phyloP scores from a whole-genome alignment of 2,329 filamentous ascomycete species.

The Alternaria tenuissima region DNA sequence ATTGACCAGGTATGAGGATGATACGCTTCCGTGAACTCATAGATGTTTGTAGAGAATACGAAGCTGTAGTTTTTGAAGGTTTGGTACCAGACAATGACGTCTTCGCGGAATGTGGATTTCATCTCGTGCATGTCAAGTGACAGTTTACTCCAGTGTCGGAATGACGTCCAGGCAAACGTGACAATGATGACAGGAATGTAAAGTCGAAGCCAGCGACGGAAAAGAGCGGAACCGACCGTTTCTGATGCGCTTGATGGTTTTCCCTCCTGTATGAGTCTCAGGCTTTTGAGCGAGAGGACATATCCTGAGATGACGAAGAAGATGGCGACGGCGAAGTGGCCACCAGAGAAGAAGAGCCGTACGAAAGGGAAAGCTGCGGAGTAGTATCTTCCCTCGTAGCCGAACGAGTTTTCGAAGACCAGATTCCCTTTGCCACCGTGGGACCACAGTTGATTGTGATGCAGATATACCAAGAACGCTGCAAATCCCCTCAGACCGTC shows the following conservation, averaged over 20 bases:
- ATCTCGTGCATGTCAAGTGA: constrained; percentile 55
- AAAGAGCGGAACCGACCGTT: constrained; percentile 58
- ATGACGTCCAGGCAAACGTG: constrained; percentile 62
- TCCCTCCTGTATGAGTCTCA: constrained; percentile 54
- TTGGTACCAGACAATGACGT: constrained; percentile 39
- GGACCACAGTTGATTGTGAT: constrained; percentile 60
- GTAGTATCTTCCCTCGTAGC: constrained; percentile 42
- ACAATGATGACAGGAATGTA: constrained; percentile 63
- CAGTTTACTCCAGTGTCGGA: constrained; percentile 57
- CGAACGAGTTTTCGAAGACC: constrained; percentile 52
- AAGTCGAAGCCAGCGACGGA: constrained; percentile 61
- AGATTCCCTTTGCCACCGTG: constrained; percentile 56
- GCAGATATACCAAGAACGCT: constrained; percentile 70
- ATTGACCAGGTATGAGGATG: constrained; percentile 51
- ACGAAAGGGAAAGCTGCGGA: constrained; percentile 53
- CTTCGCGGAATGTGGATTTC: constrained; percentile 57
- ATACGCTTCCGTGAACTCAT: constrained; percentile 61
- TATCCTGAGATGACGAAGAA: constrained; percentile 65
- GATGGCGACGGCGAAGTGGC: constrained; percentile 61
- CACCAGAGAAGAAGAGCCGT: constrained; percentile 59
- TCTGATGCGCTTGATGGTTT: constrained; percentile 53
- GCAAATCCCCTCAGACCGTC: constrained; percentile 74
- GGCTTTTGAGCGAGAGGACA: constrained; percentile 59
- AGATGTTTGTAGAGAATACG: constrained; percentile 66
- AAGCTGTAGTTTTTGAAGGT: constrained; percentile 72